A percentile compares a stretch with the other conserved stretches of the same genome.
Evolutionary conservation across 2,329 filamentous ascomycete species (phyloP).

Genomic region (Beauveria sp.): DNA sequence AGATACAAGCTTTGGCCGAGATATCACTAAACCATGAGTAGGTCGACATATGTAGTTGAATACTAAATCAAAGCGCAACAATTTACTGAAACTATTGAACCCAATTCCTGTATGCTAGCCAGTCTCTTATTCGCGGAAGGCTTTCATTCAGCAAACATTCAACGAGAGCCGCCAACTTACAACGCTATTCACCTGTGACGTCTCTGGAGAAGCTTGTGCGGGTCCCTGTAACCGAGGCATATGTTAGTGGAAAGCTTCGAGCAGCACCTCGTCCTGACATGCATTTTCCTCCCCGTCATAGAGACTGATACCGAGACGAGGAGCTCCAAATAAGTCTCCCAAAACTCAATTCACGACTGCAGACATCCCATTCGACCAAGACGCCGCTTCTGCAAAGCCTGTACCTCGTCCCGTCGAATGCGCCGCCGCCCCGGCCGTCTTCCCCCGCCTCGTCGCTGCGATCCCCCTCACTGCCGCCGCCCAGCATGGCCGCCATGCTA

Average conservation of each 20-base stretch:
- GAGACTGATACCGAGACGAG: neutral
- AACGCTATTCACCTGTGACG: neutral
- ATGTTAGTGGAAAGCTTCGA: conserved; percentile 18
- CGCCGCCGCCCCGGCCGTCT: neutral
- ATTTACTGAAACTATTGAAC: too few species aligned
- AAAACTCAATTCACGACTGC: neutral
- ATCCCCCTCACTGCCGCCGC: conserved; percentile 12
- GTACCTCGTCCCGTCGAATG: neutral
- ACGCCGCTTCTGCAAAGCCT: neutral
- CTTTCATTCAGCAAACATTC: neutral
- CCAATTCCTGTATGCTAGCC: neutral
- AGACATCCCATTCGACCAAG: neutral
- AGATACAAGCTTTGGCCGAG: too few species aligned
- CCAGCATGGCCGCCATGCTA: conserved; percentile 60
- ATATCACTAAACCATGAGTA: too few species aligned
- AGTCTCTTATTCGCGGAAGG: neutral
- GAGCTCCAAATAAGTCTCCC: neutral
- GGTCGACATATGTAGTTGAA: too few species aligned
- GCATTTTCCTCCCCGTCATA: neutral
- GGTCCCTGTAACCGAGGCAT: conserved; percentile 26
- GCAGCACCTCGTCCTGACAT: neutral
- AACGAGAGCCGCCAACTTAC: neutral
- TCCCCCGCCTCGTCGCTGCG: neutral
- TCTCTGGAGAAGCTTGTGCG: conserved; percentile 9
- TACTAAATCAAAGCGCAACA: too few species aligned